Conservation (phyloP, 176 grass and related monocot genomes). For the Oryza meridionalis region DNA sequence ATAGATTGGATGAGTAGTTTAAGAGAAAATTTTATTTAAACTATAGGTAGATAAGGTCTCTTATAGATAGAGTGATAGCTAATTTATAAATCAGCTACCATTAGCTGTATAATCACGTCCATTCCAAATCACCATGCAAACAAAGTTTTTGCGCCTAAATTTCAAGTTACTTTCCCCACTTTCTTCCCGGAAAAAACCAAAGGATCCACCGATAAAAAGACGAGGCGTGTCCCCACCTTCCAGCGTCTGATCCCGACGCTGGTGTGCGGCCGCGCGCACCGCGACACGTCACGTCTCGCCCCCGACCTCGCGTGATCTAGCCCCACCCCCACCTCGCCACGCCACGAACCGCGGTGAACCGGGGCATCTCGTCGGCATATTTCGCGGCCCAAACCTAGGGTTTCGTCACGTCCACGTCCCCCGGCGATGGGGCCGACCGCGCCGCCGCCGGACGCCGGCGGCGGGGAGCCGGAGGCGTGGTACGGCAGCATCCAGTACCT, state of each 20-base stretch:
- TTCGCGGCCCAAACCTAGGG: slow-evolving; percentile 44
- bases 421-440: slow-evolving; percentile 34
- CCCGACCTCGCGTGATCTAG: slow-evolving; percentile 36
- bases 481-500: slow-evolving; percentile 99
- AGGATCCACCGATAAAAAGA: not conserved
- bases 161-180: not conserved
- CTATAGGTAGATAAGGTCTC: no score
- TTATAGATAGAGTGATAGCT: no score
- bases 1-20: no score
- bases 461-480: slow-evolving; percentile 72
- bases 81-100: no score
- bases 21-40: no score
- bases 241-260: slow-evolving; percentile 7
- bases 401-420: slow-evolving; percentile 11
- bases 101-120: no score
- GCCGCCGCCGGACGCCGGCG: slow-evolving; percentile 50
- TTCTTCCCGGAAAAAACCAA: not conserved
- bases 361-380: slow-evolving; percentile 40
- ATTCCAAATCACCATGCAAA: no score
- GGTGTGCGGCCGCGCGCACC: not conserved
- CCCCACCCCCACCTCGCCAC: slow-evolving; percentile 17
- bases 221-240: slow-evolving; percentile 28
- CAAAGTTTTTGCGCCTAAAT: not conserved
- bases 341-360: slow-evolving; percentile 8
- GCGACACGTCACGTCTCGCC: slow-evolving; percentile 33